These are phyloP conservation scores for Syzygium syzygioides DNA, from an alignment of 441 rosid species.

Conservation along the genomic window DNA sequence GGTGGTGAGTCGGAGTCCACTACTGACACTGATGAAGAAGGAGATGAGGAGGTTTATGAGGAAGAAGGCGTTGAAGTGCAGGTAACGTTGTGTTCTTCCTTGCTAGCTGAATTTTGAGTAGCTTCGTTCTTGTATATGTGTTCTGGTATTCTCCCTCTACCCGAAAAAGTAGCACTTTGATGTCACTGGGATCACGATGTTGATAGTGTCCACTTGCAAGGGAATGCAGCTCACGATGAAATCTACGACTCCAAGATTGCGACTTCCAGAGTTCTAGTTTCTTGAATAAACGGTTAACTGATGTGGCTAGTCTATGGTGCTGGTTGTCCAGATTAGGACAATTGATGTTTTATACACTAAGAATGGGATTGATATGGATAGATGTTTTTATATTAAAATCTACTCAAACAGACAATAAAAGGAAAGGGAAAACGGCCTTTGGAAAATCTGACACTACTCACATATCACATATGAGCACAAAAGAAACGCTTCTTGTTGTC, in stretches of 20 bases:
- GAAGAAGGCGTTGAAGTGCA: slow-evolving; percentile 37
- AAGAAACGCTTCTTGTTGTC: not conserved
- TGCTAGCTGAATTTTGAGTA: not conserved
- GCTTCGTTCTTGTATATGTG: not conserved
- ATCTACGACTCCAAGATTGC: not conserved
- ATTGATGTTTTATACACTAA: not conserved
- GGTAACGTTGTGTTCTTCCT: slow-evolving; percentile 23
- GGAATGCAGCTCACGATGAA: not conserved
- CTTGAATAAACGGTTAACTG: not conserved
- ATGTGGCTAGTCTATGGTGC: not conserved
- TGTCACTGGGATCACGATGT: not conserved
- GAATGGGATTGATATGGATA: not conserved
- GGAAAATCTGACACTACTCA: not conserved
- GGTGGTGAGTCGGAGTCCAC: slow-evolving; percentile 22
- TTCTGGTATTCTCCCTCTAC: not conserved
- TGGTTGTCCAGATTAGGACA: not conserved
- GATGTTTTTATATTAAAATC: not conserved
- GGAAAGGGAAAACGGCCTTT: not conserved
- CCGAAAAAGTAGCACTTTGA: not conserved
- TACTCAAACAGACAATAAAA: not conserved
- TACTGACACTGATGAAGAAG: slow-evolving; percentile 56
- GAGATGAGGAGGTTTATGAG: slow-evolving; percentile 30
- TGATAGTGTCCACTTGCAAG: not conserved
- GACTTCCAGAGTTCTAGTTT: not conserved
- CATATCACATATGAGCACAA: not conserved